Conservation (phyloP, 208 protist species). For the Leishmania aethiopica region DNA sequence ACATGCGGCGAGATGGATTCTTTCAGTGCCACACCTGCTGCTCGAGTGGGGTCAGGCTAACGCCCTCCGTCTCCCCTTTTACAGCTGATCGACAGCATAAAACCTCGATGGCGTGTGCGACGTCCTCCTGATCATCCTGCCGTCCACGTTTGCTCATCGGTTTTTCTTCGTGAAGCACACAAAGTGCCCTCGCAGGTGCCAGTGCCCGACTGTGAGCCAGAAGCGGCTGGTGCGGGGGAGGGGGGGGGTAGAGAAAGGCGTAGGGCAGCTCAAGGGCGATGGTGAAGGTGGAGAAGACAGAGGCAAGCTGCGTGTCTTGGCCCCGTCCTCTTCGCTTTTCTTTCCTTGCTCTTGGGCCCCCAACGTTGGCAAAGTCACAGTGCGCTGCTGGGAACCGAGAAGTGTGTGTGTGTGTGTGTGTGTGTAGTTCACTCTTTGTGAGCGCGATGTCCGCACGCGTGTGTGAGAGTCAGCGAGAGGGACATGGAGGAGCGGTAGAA, state of each 20-base stretch:
- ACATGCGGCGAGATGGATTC: constrained; percentile 54
- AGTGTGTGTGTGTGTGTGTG: not conserved
- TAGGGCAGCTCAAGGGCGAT: not conserved
- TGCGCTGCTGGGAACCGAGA: not conserved
- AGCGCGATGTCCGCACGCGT: constrained; percentile 7
- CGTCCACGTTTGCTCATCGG: constrained; percentile 64
- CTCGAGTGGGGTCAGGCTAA: constrained; percentile 79
- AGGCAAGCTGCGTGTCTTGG: not conserved
- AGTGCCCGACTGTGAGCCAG: not conserved
- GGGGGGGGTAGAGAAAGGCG: not conserved
- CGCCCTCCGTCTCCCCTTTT: constrained; percentile 33
- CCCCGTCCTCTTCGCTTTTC: not conserved
- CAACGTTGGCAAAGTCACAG: not conserved
- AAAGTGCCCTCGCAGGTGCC: not conserved
- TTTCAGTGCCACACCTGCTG: constrained; percentile 77
- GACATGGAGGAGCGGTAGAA: not conserved
- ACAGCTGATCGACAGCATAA: constrained; percentile 48
- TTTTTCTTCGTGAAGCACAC: constrained; percentile 8
- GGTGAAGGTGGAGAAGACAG: not conserved
- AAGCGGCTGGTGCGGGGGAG: not conserved
- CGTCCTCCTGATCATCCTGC: constrained; percentile 41
- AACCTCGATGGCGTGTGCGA: constrained; percentile 63
- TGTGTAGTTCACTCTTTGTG: not conserved
- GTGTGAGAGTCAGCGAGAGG: not conserved
- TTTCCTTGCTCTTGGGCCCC: not conserved